These are phyloP conservation scores for Metschnikowia similis DNA, from an alignment of 805 yeast genomes.

Conservation along the genomic window DNA sequence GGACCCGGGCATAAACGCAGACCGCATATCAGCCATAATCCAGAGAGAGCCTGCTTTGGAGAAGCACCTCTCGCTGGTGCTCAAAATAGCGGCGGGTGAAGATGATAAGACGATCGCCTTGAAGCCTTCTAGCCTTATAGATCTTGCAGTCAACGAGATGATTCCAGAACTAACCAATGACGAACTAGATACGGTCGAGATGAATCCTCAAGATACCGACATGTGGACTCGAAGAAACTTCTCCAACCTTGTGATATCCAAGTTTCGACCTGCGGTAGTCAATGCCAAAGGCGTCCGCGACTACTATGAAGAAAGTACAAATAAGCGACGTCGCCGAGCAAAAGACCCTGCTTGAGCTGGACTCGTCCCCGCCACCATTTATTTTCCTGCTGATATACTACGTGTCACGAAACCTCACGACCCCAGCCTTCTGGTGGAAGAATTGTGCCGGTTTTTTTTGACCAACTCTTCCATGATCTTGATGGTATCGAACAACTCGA, in stretches of 20 bases:
- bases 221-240: conserved; percentile 37
- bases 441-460: conserved; percentile 38
- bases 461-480: conserved; percentile 50
- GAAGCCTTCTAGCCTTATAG: conserved; percentile 19
- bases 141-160: conserved; percentile 31
- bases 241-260: conserved; percentile 30
- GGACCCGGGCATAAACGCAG: conserved; percentile 6
- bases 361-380: neutral
- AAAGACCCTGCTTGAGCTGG: conserved; percentile 1
- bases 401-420: neutral
- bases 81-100: conserved; percentile 10
- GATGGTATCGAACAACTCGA: conserved; percentile 52
- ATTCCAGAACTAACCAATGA: conserved; percentile 36
- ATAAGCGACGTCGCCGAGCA: conserved; percentile 2
- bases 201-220: conserved; percentile 38
- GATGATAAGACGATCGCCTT: conserved; percentile 9
- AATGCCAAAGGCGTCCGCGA: conserved; percentile 21
- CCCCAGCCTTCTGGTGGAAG: conserved; percentile 4
- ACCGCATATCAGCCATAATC: conserved; percentile 22
- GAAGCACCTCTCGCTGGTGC: conserved; percentile 16
- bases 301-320: conserved; percentile 9
- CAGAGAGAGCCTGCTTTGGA: conserved; percentile 20
- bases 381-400: neutral
- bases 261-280: conserved; percentile 31
- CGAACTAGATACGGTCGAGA: conserved; percentile 30